Conservation (phyloP, 331 rosid genomes). For the Prunus yedoensis region DNA sequence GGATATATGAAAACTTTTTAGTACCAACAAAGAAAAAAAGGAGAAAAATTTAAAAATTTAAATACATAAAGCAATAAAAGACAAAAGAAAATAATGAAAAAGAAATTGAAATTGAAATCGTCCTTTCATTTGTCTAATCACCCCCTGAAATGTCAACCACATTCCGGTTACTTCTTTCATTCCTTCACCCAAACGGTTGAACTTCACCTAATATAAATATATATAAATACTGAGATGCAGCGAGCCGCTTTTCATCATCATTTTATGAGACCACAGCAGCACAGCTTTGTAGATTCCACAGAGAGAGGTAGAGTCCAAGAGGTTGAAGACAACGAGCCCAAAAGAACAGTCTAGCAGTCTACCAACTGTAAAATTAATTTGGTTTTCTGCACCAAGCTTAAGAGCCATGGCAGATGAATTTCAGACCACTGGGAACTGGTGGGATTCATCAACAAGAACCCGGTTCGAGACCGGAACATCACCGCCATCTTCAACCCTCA, state of each 20-base stretch:
- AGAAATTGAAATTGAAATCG: slow-evolving; percentile 46
- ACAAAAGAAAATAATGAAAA: slow-evolving; percentile 14
- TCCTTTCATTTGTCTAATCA: slow-evolving; percentile 62
- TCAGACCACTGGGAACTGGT: slow-evolving; percentile 85
- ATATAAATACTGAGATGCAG: slow-evolving; percentile 73
- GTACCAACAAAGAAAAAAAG: background rate
- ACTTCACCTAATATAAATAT: slow-evolving; percentile 7
- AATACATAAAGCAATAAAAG: background rate
- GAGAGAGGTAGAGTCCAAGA: slow-evolving; percentile 4
- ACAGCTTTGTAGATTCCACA: slow-evolving; percentile 7
- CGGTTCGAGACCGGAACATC: slow-evolving; percentile 71
- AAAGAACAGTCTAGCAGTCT: background rate
- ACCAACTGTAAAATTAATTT: background rate
- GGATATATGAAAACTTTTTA: too few species aligned
- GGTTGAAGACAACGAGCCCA: slow-evolving; percentile 1
- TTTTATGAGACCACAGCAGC: slow-evolving; percentile 40
- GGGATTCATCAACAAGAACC: slow-evolving; percentile 72
- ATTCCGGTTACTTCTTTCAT: slow-evolving; percentile 38
- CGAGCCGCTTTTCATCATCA: slow-evolving; percentile 62
- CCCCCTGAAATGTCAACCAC: slow-evolving; percentile 64
- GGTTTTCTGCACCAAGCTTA: background rate
- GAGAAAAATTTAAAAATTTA: background rate
- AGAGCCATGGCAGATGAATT: slow-evolving; percentile 81
- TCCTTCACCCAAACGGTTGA: slow-evolving; percentile 21
- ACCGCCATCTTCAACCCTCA: slow-evolving; percentile 66